Conservation (phyloP, 108 stramenopile genomes). For the Epithemia pelagica region DNA sequence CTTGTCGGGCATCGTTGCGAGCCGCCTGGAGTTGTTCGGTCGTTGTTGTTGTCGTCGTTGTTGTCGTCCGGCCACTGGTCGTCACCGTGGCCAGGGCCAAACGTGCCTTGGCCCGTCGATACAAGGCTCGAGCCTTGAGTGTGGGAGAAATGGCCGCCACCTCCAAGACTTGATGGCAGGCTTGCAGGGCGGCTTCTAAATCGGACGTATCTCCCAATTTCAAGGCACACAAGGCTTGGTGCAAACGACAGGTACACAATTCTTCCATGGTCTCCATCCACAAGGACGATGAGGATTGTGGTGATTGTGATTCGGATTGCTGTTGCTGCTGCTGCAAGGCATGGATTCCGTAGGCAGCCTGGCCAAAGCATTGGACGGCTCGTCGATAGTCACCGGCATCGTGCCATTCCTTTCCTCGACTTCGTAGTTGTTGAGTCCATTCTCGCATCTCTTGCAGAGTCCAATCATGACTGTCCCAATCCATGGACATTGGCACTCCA, state of each 20-base stretch:
- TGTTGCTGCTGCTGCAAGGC: not conserved
- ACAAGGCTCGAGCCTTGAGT: constrained; percentile 67
- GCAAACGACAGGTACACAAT: constrained; percentile 69
- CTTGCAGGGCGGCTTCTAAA: constrained; percentile 40
- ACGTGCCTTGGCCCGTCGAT: constrained; percentile 73
- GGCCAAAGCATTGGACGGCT: constrained; percentile 43
- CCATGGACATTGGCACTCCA: no score
- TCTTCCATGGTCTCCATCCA: constrained; percentile 23
- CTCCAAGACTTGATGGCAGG: constrained; percentile 55
- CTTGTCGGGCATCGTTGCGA: constrained; percentile 61
- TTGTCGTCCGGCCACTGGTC: constrained; percentile 9
- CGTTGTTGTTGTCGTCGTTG: not conserved
- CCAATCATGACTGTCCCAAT: no score
- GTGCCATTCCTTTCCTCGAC: constrained; percentile 43
- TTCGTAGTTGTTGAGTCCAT: constrained; percentile 21
- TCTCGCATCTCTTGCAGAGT: not conserved
- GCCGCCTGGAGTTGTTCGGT: constrained; percentile 15
- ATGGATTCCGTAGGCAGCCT: constrained; percentile 44
- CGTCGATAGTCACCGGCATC: constrained; percentile 45
- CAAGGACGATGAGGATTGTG: not conserved
- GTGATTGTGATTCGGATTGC: not conserved
- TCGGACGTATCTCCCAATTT: constrained; percentile 34
- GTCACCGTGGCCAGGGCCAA: constrained; percentile 47
- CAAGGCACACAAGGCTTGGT: constrained; percentile 77
- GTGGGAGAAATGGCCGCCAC: constrained; percentile 25